Percentiles rank a stretch among this genome's conserved stretches.
These are phyloP conservation scores for Purshia tridentata DNA, from an alignment of 306 rosid genomes.

Conservation along the genomic window DNA sequence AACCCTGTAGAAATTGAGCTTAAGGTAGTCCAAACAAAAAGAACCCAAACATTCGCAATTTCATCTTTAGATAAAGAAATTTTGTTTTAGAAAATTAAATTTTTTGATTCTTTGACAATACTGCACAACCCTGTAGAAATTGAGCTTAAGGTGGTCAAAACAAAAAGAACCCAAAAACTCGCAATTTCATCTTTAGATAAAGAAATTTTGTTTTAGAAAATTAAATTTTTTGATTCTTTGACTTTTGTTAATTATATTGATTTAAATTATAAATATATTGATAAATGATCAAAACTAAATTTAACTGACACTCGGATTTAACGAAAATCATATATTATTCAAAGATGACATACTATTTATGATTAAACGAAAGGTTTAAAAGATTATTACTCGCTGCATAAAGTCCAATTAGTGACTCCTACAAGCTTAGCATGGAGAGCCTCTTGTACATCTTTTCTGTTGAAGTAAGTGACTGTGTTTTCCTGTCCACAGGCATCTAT, in stretches of 20 bases:
- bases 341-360: too few species aligned
- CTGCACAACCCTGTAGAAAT: background rate
- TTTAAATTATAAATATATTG: too few species aligned
- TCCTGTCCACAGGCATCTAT: constrained; percentile 17
- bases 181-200: background rate
- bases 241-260: too few species aligned
- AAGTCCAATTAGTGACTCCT: constrained; percentile 15
- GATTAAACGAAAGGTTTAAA: too few species aligned
- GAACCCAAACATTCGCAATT: background rate
- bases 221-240: background rate
- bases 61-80: too few species aligned
- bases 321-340: too few species aligned
- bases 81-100: too few species aligned
- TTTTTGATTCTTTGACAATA: too few species aligned
- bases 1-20: background rate
- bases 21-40: background rate
- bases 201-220: too few species aligned
- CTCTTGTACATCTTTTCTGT: constrained; percentile 28
- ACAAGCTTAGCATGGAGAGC: constrained; percentile 31
- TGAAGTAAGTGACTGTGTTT: constrained; percentile 13
- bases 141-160: background rate
- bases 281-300: too few species aligned
- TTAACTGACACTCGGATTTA: too few species aligned
- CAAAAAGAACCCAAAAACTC: background rate
- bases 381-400: constrained; percentile 14